phyloP scores from a whole-genome alignment of 176 grass and related monocot genomes.

The Cocos nucifera region DNA sequence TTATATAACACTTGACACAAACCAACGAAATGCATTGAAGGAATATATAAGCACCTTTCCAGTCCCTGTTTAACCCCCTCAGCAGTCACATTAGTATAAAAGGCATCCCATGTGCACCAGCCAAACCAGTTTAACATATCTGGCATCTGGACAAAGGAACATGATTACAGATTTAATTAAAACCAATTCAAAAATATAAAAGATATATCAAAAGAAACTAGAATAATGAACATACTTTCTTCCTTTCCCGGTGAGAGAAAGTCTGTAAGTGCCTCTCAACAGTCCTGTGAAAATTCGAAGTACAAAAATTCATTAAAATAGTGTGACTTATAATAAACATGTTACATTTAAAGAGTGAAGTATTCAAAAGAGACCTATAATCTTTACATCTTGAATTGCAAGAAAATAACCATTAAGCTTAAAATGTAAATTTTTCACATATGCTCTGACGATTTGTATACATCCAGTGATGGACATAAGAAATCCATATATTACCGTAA shows the following conservation, averaged over 20 bases:
- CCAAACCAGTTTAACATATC: conserved; percentile 49
- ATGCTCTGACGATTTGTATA: too few species aligned
- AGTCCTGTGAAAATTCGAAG: conserved; percentile 21
- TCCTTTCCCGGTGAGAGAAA: conserved; percentile 69
- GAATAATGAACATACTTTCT: conserved; percentile 29
- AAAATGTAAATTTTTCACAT: too few species aligned
- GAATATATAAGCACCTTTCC: conserved; percentile 23
- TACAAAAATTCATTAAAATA: too few species aligned
- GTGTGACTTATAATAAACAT: too few species aligned
- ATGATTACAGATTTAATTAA: not conserved
- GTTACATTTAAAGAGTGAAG: too few species aligned
- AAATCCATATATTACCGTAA: too few species aligned
- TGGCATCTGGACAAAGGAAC: conserved; percentile 18
- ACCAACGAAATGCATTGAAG: not conserved
- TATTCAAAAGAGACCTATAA: too few species aligned
- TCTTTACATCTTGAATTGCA: too few species aligned
- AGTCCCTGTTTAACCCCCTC: conserved; percentile 33
- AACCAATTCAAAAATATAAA: not conserved
- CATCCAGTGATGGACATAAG: too few species aligned
- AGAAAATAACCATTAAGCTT: too few species aligned
- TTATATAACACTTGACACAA: not conserved
- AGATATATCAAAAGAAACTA: not conserved
- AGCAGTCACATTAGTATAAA: conserved; percentile 50
- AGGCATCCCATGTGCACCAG: conserved; percentile 70
- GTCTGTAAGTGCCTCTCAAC: conserved; percentile 73